Evolutionary conservation across 768 basidiomycete genomes (phyloP).

Genomic region (Agrocybe chaxingu): DNA sequence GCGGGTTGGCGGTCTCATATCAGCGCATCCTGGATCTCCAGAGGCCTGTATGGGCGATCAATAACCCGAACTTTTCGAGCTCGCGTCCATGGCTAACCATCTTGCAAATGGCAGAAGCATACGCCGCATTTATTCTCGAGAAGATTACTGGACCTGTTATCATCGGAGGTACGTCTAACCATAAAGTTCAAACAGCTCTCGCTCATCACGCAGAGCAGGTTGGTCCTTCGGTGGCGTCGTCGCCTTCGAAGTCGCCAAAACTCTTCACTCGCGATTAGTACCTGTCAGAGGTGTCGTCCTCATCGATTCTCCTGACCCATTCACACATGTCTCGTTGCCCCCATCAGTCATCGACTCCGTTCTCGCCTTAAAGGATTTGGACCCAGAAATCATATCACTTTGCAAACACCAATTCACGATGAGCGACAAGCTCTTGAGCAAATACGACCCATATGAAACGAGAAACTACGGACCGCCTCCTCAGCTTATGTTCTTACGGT

Average conservation of each 20-base stretch:
- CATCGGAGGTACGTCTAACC: constrained; percentile 49
- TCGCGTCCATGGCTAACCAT: constrained; percentile 46
- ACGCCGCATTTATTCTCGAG: constrained; percentile 39
- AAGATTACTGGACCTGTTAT: constrained; percentile 38
- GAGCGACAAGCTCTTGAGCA: constrained; percentile 43
- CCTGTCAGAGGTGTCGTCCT: constrained; percentile 55
- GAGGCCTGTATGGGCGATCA: constrained; percentile 59
- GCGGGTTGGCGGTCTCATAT: constrained; percentile 55
- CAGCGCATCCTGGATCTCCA: constrained; percentile 41
- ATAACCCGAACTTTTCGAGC: constrained; percentile 48
- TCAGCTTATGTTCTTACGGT: constrained; percentile 51
- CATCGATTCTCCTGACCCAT: constrained; percentile 65
- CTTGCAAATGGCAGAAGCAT: constrained; percentile 49
- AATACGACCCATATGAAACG: constrained; percentile 36
- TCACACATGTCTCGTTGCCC: constrained; percentile 49
- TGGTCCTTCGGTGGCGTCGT: constrained; percentile 81
- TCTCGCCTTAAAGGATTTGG: constrained; percentile 22
- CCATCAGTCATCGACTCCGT: constrained; percentile 47
- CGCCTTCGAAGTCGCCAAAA: constrained; percentile 61
- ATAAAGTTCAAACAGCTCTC: too few species aligned
- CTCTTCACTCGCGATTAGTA: constrained; percentile 35
- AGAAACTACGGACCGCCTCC: constrained; percentile 19
- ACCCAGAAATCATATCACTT: constrained; percentile 29
- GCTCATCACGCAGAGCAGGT: constrained; percentile 32
- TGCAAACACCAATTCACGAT: constrained; percentile 47